Base-by-base conservation (phyloP, 2,329 filamentous ascomycete genomes). In the Sclerotinia glacialis region DNA sequence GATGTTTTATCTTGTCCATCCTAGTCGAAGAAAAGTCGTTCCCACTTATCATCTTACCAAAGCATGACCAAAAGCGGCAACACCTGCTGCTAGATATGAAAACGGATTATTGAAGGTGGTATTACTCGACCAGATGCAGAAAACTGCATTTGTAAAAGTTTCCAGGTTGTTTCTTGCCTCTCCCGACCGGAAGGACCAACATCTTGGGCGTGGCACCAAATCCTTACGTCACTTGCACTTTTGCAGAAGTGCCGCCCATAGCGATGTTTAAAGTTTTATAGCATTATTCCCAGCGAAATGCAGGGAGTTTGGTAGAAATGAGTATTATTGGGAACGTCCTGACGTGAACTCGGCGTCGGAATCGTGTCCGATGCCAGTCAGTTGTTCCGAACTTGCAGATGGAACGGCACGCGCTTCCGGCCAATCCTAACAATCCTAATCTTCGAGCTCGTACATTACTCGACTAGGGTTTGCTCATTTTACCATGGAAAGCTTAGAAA, bases 311-410 rank as follows among this genome's bases (percentile, higher is more conserved):
- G 37, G 62, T 37, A 21, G 11, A 37, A 56, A 42, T 56, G 26
- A 44, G 8, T 4, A 47, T 12, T 47, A 18, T 46, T 34, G 18
- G 47, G 18, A 16, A 40, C 21, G 47, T 47, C 31, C 56, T 28
- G 42, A 60, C 26, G 23, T 60, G 44, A 47, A 44, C 34, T 37
- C 37, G 47, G 47, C 21, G 53, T 50, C 63, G 63, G 63, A 28
- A 26, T 21, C 21, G 9, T 50, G 44, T 65, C 63, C 63, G 63
- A 56, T 1, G 34, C 14, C 46, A 49, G 21, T 46, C 21, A 34
- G 42, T 56, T 34, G 12, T 37, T 26, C 31, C 50, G 42, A 55
- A 34, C 61, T 64, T 58, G 52, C 28, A 64, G 53, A 58, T 64
- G 28, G 26, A 34, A 16, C 52, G 52, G 52, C 52, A 56, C 21